Evolutionary conservation across 345 rosid species (phyloP), one percentile per base, ranked within the genome.

Genomic region (Euphorbia pulcherrima): DNA sequence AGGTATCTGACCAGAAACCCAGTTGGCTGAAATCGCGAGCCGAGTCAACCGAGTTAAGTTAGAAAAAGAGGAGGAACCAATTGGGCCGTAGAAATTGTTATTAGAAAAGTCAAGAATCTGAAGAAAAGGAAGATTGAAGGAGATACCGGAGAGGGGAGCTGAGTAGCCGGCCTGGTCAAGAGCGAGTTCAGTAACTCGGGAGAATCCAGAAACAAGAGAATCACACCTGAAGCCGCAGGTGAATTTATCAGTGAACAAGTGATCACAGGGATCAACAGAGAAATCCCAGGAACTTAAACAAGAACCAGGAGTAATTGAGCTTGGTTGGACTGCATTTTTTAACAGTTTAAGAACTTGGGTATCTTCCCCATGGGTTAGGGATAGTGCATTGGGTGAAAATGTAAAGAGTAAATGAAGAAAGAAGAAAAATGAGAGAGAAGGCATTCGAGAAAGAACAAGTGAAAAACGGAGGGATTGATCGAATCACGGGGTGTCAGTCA

Each of bases 191-290:
- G 96, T 87, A 83, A 92, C 79, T 72, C 98, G 88, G 60, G 78
- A 64, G 5, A 65, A 14, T 1, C 80, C 84, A 14, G 89, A 78
- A 48, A 75, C 83, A 1, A 69, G 53, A 24, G 62, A 5, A 69
- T 90, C 96, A 75, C 98, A 92, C 50, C 97, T 83, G 85, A 92
- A 90, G 18, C 98, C 98, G 64, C 98, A 92, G 0, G 89, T 86
- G 88, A 92, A 90, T 26, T 71, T 68, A 18, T 90, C 92, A 67
- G 88, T 70, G 83, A 84, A 92, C 44, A 88, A 78, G 77, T 14
- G 66, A 78, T 88, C 98, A 64, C 97, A 92, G 9, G 97, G 98
- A 69, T 90, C 98, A 40, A 79, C 61, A 5, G 88, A 71, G 82
- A 92, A 92, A 70, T 92, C 89, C 98, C 97, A 92, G 0, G 97